Conservation (phyloP, 1,284 basidiomycete species). For the Bjerkandera adusta region DNA sequence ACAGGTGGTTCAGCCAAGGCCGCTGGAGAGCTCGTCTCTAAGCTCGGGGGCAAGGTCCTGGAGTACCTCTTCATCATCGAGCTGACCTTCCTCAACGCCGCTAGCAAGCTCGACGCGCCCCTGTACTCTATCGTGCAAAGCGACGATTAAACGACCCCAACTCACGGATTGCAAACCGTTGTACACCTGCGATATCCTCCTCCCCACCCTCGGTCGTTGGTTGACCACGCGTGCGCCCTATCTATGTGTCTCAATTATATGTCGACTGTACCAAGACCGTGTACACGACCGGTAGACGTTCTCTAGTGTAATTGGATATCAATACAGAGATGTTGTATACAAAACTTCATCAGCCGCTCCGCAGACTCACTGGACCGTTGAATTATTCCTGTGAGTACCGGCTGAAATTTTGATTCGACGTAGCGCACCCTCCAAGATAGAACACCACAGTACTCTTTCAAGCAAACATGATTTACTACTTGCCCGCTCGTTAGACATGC, state of each 20-base stretch:
- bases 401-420: too few species aligned
- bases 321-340: neutral
- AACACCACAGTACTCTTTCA: too few species aligned
- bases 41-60: constrained; percentile 81
- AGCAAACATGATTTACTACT: too few species aligned
- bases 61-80: constrained; percentile 97
- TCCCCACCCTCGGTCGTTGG: neutral
- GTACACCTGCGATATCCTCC: neutral
- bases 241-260: too few species aligned
- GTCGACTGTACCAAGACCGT: too few species aligned
- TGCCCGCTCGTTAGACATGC: too few species aligned
- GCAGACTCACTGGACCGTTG: too few species aligned
- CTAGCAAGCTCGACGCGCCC: constrained; percentile 81
- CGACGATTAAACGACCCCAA: constrained; percentile 52
- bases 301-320: neutral
- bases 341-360: too few species aligned
- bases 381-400: too few species aligned
- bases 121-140: constrained; percentile 82
- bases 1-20: constrained; percentile 92
- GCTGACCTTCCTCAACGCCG: constrained; percentile 80
- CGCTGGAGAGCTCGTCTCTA: constrained; percentile 86
- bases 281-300: neutral
- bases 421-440: too few species aligned
- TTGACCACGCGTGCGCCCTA: too few species aligned
- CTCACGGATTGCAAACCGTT: neutral